Percentiles rank a stretch among this genome's conserved stretches.
These are phyloP conservation scores for Raffaelea arxii DNA, from an alignment of 2,329 filamentous ascomycete genomes.

Conservation along the genomic window DNA sequence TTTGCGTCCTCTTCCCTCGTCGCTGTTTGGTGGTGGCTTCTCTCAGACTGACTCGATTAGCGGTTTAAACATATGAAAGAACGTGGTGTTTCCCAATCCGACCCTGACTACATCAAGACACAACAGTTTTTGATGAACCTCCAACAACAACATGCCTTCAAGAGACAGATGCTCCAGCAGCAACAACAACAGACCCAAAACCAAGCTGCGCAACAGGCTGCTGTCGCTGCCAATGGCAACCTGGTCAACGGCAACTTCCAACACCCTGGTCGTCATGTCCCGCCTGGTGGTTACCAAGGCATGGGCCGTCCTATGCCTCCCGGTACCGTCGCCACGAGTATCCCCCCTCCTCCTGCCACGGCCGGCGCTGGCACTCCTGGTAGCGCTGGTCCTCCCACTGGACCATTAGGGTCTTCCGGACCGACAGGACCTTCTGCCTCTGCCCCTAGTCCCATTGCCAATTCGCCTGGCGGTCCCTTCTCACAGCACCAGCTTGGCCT, in stretches of 20 bases:
- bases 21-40: background rate
- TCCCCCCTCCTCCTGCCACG: conserved; percentile 16
- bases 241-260: conserved; percentile 4
- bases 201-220: conserved; percentile 9
- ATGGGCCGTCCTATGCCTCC: conserved; percentile 10
- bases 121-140: conserved; percentile 66
- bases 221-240: conserved; percentile 37
- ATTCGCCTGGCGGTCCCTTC: conserved; percentile 45
- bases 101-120: conserved; percentile 81
- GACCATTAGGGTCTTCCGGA: conserved; percentile 10
- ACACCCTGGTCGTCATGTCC: conserved; percentile 27
- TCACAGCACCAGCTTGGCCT: conserved; percentile 69
- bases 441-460: too few relatives aligned
- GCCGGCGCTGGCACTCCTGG: conserved; percentile 14
- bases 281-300: conserved; percentile 11
- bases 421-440: conserved; percentile 17
- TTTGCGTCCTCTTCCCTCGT: background rate
- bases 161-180: conserved; percentile 27
- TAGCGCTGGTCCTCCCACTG: conserved; percentile 3
- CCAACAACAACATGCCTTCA: conserved; percentile 24
- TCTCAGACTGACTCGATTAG: conserved; percentile 32
- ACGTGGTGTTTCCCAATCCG: conserved; percentile 66
- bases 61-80: conserved; percentile 86
- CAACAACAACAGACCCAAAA: conserved; percentile 27
- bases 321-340: conserved; percentile 1